These are phyloP conservation scores for Chondrus crispus DNA, from an alignment of 23 red algal species.

Conservation along the genomic window DNA sequence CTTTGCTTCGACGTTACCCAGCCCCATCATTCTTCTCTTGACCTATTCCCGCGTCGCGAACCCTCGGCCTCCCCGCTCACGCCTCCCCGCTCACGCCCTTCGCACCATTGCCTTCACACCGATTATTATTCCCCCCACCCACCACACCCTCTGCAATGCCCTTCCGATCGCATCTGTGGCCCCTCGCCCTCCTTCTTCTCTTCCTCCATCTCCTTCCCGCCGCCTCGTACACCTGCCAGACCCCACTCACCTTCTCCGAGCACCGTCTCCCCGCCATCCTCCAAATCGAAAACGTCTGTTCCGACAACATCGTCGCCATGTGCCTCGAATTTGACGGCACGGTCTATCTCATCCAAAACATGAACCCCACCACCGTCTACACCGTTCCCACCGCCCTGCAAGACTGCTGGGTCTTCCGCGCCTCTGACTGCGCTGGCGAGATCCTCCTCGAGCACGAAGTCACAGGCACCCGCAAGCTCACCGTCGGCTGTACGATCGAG, in stretches of 20 bases:
- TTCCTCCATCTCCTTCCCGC: not conserved
- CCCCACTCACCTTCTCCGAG: not conserved
- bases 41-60: not conserved
- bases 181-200: not conserved
- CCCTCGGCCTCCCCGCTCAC: not conserved
- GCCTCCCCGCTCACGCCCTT: not conserved
- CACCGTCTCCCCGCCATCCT: not conserved
- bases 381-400: not conserved
- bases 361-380: not conserved
- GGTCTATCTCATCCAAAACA: not conserved
- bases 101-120: not conserved
- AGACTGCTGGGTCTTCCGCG: not conserved
- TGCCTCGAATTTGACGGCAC: not conserved
- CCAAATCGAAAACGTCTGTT: not conserved
- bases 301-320: not conserved
- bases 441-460: not conserved
- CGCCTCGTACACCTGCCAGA: not conserved
- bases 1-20: too few species aligned
- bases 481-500: not conserved
- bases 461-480: not conserved
- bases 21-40: not conserved
- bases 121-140: not conserved
- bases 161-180: not conserved
- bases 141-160: not conserved
- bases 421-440: not conserved